Evolutionary conservation across 228 moss, liverwort and hornwort species (phyloP).

Genomic region (Sphagnum magellanicum): DNA sequence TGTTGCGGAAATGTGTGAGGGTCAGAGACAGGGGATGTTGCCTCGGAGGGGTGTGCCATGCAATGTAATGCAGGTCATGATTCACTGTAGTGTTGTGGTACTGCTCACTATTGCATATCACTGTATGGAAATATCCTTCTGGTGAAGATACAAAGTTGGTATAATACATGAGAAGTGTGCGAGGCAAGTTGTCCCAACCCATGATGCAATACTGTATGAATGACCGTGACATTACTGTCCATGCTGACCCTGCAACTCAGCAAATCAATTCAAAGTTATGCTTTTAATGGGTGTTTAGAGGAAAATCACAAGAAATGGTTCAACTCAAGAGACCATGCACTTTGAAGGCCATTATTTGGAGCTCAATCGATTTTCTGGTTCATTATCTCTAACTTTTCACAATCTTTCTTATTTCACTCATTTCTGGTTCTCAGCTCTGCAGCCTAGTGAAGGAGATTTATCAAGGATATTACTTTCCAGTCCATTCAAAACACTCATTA

Average conservation of each 20-base stretch:
- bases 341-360: no score
- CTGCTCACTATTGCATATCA: conserved; percentile 56
- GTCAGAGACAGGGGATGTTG: conserved; percentile 54
- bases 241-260: conserved; percentile 43
- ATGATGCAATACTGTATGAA: conserved; percentile 55
- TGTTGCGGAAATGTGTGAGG: conserved; percentile 25
- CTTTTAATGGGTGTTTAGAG: no score
- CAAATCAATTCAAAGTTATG: no score
- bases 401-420: no score
- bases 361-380: no score
- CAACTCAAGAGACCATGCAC: no score
- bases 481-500: no score
- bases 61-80: conserved; percentile 60
- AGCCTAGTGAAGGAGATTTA: no score
- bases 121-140: conserved; percentile 67
- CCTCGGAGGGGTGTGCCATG: conserved; percentile 64
- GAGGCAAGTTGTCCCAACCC: conserved; percentile 64
- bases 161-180: conserved; percentile 60
- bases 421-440: no score
- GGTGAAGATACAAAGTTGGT: conserved; percentile 71
- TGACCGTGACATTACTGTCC: conserved; percentile 43
- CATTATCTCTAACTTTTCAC: neutral
- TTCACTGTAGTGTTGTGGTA: conserved; percentile 64
- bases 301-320: no score
- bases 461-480: no score